These are phyloP conservation scores for Wickerhamiella musiphila DNA, from an alignment of 805 yeast species.

Conservation along the genomic window DNA sequence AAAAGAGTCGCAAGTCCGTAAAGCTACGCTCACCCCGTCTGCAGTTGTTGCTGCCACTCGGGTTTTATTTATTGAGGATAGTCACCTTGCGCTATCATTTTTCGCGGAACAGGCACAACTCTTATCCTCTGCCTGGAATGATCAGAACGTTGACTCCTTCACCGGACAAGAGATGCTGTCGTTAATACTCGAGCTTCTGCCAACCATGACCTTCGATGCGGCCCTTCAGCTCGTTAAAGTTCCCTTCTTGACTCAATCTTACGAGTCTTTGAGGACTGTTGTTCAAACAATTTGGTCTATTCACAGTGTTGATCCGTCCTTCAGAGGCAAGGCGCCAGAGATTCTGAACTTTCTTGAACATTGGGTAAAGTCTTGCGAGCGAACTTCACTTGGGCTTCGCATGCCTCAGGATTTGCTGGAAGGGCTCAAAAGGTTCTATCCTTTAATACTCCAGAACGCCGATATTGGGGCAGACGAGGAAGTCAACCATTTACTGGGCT, in stretches of 20 bases:
- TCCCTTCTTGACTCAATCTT: conserved; percentile 4
- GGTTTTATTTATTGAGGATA: conserved; percentile 6
- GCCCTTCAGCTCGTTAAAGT: conserved; percentile 9
- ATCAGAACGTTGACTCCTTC: conserved; percentile 5
- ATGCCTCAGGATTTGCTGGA: not conserved
- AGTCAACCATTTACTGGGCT: not conserved
- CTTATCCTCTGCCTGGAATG: conserved; percentile 5
- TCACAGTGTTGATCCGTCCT: too few species aligned
- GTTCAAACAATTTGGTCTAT: conserved; percentile 1
- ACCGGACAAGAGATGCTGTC: conserved; percentile 12
- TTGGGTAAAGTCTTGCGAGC: not conserved
- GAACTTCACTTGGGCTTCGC: conserved; percentile 1
- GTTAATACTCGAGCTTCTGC: conserved; percentile 1
- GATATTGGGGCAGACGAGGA: not conserved
- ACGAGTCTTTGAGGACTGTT: not conserved
- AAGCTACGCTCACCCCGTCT: conserved; percentile 14
- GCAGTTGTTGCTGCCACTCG: conserved; percentile 8
- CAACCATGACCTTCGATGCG: conserved; percentile 5
- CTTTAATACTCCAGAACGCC: not conserved
- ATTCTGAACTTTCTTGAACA: conserved; percentile 1
- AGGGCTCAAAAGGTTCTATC: not conserved
- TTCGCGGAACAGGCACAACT: conserved; percentile 15
- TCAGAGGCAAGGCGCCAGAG: conserved; percentile 2
- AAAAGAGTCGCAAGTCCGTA: conserved; percentile 17
- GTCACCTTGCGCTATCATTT: conserved; percentile 17